Conservation (phyloP, 1,284 basidiomycete species). For the Cryptococcus deneoformans region DNA sequence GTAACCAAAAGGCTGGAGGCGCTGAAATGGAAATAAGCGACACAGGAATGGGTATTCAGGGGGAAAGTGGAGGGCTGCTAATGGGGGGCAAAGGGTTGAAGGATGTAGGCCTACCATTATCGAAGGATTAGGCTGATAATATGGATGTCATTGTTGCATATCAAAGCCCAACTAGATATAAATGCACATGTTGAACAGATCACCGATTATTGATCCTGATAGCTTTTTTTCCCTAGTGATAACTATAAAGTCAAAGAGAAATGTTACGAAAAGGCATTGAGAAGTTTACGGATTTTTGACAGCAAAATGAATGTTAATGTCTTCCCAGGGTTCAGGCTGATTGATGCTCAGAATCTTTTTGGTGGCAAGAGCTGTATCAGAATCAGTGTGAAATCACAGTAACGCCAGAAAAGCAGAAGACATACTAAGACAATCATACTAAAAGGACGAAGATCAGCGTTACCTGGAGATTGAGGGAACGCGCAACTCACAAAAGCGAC, state of each 20-base stretch:
- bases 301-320: slow-evolving; percentile 25
- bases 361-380: slow-evolving; percentile 34
- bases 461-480: no score
- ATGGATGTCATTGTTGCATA: neutral
- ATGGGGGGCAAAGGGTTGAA: slow-evolving; percentile 26
- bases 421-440: slow-evolving; percentile 45
- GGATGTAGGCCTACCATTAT: slow-evolving; percentile 25
- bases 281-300: neutral
- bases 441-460: neutral
- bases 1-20: neutral
- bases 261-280: no score
- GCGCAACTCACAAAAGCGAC: slow-evolving; percentile 31
- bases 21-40: slow-evolving; percentile 4
- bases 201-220: no score
- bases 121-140: neutral
- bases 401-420: neutral
- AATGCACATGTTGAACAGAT: neutral
- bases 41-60: slow-evolving; percentile 32
- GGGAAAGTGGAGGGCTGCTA: slow-evolving; percentile 28
- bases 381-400: neutral
- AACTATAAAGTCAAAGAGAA: neutral
- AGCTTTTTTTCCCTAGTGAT: neutral
- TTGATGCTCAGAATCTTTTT: slow-evolving; percentile 31
- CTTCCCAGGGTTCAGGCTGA: slow-evolving; percentile 26
- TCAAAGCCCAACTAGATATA: neutral